Base-by-base conservation (phyloP, 345 rosid genomes). In the Salix caprea region DNA sequence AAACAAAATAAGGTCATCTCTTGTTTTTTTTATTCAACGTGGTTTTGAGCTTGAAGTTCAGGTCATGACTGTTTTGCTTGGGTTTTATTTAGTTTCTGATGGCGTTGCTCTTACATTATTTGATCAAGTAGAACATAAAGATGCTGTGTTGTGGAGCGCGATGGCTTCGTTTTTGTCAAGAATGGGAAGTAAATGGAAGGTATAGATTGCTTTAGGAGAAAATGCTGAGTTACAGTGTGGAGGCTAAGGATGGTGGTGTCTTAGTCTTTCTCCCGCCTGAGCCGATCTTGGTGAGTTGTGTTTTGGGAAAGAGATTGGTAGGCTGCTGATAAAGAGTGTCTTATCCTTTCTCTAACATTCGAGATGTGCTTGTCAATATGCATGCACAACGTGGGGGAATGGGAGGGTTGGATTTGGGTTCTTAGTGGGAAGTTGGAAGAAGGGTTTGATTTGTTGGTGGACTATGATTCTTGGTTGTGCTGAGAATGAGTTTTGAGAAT, bases 61-160 rank as follows among this genome's bases (percentile, higher is more conserved):
- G 10, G 83, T 84, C 24, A 52, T 76, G 72, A 82, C 77, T 13
- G 72, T 75, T 36, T 72, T 79, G 15, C 69, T 72, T 48, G 78
- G 78, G 19, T 74, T 52, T 56, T 79, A 75, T 70, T 74, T 78
- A 10, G 71, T 28, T 15, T 78, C 62, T 65, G 60, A 60, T 67
- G 76, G 7, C 46, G 42, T 32, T 61, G 60, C 65, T 18, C 44
- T 73, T 83, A 77, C 52, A 24, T 74, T 77, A 77, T 82, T 82
- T 69, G 76, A 72, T 77, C 82, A 72, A 37, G 58, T 69, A 44
- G 68, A 42, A 5, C n/a, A 62, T 32, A 76, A 74, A 69, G 81
- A 82, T 81, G 76, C 72, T 15, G 79, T 81, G 46, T 52, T 82
- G 42, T 77, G 81, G 83, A 76, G 83, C 48, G 81, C 83, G n/a